Percentiles rank a stretch among this genome's conserved stretches.
phyloP scores from a whole-genome alignment of 2,329 filamentous ascomycete species.

The Coniochaeta sp. region DNA sequence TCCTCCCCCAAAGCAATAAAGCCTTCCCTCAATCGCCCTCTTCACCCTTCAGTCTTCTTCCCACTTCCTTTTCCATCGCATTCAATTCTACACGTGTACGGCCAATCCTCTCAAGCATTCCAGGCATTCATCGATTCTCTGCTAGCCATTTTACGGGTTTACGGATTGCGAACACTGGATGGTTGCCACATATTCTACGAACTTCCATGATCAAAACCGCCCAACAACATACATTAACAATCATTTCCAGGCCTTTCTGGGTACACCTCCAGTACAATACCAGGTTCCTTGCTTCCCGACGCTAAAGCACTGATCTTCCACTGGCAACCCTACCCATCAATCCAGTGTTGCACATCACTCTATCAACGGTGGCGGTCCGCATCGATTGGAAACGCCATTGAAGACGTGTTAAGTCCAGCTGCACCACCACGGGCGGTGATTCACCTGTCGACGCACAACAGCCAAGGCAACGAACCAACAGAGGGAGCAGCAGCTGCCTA shows the following conservation, averaged over 20 bases:
- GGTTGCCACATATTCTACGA: not conserved
- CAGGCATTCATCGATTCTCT: slow-evolving; percentile 3
- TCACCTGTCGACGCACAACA: not conserved
- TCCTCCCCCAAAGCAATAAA: not conserved
- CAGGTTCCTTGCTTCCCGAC: not conserved
- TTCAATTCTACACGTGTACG: not conserved
- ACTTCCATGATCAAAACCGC: not conserved
- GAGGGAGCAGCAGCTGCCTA: slow-evolving; percentile 1
- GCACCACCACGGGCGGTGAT: not conserved
- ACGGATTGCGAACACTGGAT: not conserved
- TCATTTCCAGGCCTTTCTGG: not conserved
- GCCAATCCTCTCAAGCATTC: not conserved
- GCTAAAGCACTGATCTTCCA: slow-evolving; percentile 2
- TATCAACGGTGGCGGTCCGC: not conserved
- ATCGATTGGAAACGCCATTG: not conserved
- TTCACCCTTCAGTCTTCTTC: slow-evolving; percentile 4
- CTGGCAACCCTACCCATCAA: not conserved
- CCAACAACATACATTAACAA: not conserved
- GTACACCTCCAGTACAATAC: not conserved
- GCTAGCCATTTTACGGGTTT: not conserved
- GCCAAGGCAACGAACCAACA: not conserved
- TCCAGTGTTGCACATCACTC: not conserved
- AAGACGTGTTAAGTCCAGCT: not conserved
- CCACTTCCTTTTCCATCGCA: slow-evolving; percentile 6
- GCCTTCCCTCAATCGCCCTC: not conserved